Conservation (phyloP, 1,284 basidiomycete genomes). For the Moesziomyces sp. region DNA sequence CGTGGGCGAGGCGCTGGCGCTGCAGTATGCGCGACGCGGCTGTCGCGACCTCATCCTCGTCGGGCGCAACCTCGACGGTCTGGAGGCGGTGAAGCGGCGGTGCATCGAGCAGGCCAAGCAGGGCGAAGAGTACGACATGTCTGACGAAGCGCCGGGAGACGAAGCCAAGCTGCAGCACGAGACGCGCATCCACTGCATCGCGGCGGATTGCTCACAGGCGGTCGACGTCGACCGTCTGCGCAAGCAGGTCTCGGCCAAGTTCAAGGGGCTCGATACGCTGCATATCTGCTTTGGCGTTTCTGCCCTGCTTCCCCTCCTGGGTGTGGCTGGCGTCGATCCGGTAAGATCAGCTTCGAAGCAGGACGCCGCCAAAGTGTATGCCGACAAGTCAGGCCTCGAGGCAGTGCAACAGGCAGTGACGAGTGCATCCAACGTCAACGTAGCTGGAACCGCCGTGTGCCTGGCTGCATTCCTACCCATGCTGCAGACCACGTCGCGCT, state of each 20-base stretch:
- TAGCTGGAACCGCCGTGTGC: slow-evolving; percentile 70
- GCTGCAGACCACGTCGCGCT: slow-evolving; percentile 75
- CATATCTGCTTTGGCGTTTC: slow-evolving; percentile 87
- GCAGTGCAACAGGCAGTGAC: slow-evolving; percentile 68
- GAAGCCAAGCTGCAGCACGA: slow-evolving; percentile 53
- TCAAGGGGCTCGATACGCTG: slow-evolving; percentile 84
- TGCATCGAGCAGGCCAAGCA: slow-evolving; percentile 69
- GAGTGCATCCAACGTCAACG: slow-evolving; percentile 69
- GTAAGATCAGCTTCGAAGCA: slow-evolving; percentile 56
- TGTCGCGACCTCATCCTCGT: slow-evolving; percentile 79
- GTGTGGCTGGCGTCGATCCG: slow-evolving; percentile 75
- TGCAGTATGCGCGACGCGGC: slow-evolving; percentile 78
- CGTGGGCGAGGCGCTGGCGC: slow-evolving; percentile 80
- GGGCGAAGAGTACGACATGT: slow-evolving; percentile 55
- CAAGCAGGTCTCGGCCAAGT: slow-evolving; percentile 72
- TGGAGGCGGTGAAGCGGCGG: slow-evolving; percentile 75
- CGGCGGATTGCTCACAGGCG: slow-evolving; percentile 77
- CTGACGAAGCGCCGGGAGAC: slow-evolving; percentile 50
- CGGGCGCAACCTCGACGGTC: slow-evolving; percentile 74
- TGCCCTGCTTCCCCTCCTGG: slow-evolving; percentile 80
- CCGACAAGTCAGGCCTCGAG: slow-evolving; percentile 68
- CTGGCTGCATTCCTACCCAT: slow-evolving; percentile 75
- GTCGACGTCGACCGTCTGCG: slow-evolving; percentile 78
- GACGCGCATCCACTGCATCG: slow-evolving; percentile 54
- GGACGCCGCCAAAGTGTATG: slow-evolving; percentile 72